These are phyloP conservation scores for Quercus berberidifolia DNA, from an alignment of 306 rosid genomes.

Conservation along the genomic window DNA sequence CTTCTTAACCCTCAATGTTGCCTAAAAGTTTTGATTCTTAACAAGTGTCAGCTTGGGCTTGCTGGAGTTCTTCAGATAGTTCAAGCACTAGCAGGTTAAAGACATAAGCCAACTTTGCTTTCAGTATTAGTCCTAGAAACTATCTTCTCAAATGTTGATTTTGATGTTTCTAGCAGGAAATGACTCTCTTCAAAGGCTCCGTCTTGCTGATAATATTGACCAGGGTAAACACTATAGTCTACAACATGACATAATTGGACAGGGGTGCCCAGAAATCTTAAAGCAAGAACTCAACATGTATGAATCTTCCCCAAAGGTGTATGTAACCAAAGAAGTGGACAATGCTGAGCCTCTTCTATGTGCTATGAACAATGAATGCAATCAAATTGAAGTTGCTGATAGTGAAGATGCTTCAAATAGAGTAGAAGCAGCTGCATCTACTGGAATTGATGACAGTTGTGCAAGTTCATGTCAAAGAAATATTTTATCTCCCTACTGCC, in stretches of 20 bases:
- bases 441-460: slow-evolving; percentile 59
- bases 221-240: slow-evolving; percentile 27
- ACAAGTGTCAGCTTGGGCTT: slow-evolving; percentile 73
- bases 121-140: neutral
- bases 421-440: slow-evolving; percentile 50
- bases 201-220: slow-evolving; percentile 59
- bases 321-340: slow-evolving; percentile 32
- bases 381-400: slow-evolving; percentile 71
- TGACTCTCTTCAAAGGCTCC: slow-evolving; percentile 61
- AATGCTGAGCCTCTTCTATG: slow-evolving; percentile 31
- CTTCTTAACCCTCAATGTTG: slow-evolving; percentile 65
- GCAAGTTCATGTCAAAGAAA: slow-evolving; percentile 54
- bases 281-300: slow-evolving; percentile 32
- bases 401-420: slow-evolving; percentile 60
- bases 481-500: slow-evolving; percentile 32
- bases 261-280: slow-evolving; percentile 22
- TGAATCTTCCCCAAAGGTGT: slow-evolving; percentile 10
- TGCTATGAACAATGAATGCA: slow-evolving; percentile 25
- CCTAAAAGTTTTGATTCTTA: slow-evolving; percentile 66
- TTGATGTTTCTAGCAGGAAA: slow-evolving; percentile 42
- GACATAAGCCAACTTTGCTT: slow-evolving; percentile 13
- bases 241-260: slow-evolving; percentile 28
- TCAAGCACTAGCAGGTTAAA: slow-evolving; percentile 70
- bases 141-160: neutral
- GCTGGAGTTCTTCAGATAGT: slow-evolving; percentile 64